These are phyloP conservation scores for Leptomonas pyrrhocoris DNA, from an alignment of 208 protist species.

Conservation along the genomic window DNA sequence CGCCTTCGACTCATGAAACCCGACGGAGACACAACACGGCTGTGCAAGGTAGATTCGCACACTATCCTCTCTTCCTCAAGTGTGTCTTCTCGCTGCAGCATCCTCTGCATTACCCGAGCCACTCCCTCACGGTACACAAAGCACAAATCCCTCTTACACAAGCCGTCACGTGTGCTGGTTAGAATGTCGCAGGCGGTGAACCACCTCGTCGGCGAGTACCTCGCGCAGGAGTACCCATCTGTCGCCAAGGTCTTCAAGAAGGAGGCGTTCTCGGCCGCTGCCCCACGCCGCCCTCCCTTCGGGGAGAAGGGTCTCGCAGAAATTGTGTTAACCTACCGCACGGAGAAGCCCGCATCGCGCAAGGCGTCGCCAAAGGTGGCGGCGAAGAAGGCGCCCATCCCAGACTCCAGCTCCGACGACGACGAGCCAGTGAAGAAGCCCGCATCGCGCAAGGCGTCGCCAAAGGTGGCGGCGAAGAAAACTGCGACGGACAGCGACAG, in stretches of 20 bases:
- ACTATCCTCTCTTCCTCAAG: no score
- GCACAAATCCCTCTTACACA: no score
- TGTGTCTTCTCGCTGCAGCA: no score
- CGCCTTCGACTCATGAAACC: no score
- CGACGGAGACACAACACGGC: no score
- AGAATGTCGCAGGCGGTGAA: constrained; percentile 66
- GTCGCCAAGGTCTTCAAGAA: constrained; percentile 45
- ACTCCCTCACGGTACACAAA: no score
- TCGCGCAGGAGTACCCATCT: constrained; percentile 40
- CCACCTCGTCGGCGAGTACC: constrained; percentile 53
- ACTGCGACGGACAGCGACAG: constrained; percentile 32
- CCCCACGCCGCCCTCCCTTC: constrained; percentile 19
- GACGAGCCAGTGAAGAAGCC: constrained; percentile 34
- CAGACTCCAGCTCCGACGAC: constrained; percentile 41
- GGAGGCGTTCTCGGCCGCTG: constrained; percentile 19
- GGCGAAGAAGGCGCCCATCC: constrained; percentile 35
- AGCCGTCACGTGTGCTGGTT: no score
- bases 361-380: constrained; percentile 37
- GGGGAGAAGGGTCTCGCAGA: constrained; percentile 25
- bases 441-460: no score
- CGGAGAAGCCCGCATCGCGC: constrained; percentile 15
- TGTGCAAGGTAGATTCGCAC: no score
- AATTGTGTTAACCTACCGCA: constrained; percentile 23
- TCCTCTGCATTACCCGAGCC: no score
- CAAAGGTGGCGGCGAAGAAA: constrained; percentile 38